Base-by-base conservation (phyloP, 768 basidiomycete species). In the Heimioporus sp. region DNA sequence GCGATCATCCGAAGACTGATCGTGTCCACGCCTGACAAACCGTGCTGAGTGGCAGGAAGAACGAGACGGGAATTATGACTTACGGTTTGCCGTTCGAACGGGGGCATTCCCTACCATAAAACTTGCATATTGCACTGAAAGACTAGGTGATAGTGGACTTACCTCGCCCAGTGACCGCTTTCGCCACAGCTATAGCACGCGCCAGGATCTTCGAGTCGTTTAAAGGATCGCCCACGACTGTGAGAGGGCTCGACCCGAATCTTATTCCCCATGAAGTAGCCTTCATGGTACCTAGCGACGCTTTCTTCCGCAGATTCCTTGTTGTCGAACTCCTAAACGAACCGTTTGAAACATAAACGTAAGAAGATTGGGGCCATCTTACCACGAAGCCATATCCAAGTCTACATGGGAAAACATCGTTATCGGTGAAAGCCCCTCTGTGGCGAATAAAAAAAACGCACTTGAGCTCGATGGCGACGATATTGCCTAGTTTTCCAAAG, bases 341-440 rank as follows among this genome's bases (percentile, higher is more conserved):
- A 41, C 15, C 15, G 24, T 13, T 13, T 59, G 50, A 51, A 37
- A 12, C 11, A 35, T 17, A 3, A 34, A 24, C 8, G 16, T 13
- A 21, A 39, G 10, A 13, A 13, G 12, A 38, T 6, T 8, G 2
- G 11, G 12, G 13, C 13, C 30, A 24, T 75, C 89, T 57, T 78
- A 92, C 91, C 72, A 93, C 91, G 61, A 93, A 94, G 55, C 92
- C 91, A 72, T 91, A 93, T 24, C 91, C 91, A 53, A 88, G 76
- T 73, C 90, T 93, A 60, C 17, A 20, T 54, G 45, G 24, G 17
- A 55, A 19, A 48, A 20, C 46, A 5, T 40, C 13, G 35, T 51
- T 44, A 57, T 60, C 47, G 12, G 20, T 12, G 44, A 58, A 48
- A 61, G 42, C 42, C 44, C 57, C 24, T 34, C 0, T 43, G 11